phyloP scores from a whole-genome alignment of 441 rosid species.

The Erodium moschatum region DNA sequence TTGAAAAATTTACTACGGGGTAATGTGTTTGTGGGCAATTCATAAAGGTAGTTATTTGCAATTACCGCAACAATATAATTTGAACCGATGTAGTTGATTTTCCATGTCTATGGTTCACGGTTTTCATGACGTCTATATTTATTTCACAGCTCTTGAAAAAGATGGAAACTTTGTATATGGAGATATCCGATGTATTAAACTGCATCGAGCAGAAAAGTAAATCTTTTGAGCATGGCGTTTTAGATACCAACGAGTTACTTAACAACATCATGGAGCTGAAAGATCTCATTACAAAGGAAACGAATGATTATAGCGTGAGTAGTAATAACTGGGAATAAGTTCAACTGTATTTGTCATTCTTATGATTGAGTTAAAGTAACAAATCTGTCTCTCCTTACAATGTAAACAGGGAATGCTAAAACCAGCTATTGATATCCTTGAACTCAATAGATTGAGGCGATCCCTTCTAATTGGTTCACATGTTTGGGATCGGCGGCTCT shows the following conservation, averaged over 20 bases:
- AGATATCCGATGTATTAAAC: conserved; percentile 51
- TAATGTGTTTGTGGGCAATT: too few relatives aligned
- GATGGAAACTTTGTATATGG: conserved; percentile 51
- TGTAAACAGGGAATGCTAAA: conserved; percentile 50
- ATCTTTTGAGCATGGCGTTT: conserved; percentile 35
- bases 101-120: too few relatives aligned
- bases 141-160: conserved; percentile 50
- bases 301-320: conserved; percentile 57
- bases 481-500: conserved; percentile 83
- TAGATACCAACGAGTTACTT: conserved; percentile 37
- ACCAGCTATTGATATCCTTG: conserved; percentile 69
- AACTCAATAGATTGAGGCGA: conserved; percentile 62
- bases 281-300: conserved; percentile 57
- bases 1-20: too few relatives aligned
- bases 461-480: conserved; percentile 73
- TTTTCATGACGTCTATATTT: too few relatives aligned
- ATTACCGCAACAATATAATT: too few relatives aligned
- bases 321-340: conserved; percentile 7
- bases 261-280: conserved; percentile 49
- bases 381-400: conserved; percentile 1
- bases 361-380: not conserved
- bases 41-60: too few relatives aligned
- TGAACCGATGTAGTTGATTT: too few relatives aligned
- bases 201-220: conserved; percentile 48
- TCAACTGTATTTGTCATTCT: conserved; percentile 1